Conservation (phyloP, 192 early-diverging fungal species). For the Backusella parvicylindrica region DNA sequence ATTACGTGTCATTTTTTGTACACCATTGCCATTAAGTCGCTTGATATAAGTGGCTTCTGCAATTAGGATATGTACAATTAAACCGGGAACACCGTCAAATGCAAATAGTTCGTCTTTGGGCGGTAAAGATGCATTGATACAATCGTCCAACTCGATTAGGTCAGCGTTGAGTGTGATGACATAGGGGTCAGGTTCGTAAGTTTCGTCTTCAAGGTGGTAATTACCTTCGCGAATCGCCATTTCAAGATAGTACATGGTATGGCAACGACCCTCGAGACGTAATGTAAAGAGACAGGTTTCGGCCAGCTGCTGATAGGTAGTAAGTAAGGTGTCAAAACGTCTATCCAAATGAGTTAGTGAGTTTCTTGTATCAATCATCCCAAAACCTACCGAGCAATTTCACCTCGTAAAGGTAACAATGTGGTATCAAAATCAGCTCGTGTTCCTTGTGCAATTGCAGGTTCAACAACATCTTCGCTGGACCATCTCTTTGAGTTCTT, state of each 20-base stretch:
- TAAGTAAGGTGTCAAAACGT: slow-evolving; percentile 50
- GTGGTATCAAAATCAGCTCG: background rate
- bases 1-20: slow-evolving; percentile 76
- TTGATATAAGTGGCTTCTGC: slow-evolving; percentile 67
- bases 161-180: slow-evolving; percentile 80
- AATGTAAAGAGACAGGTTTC: slow-evolving; percentile 79
- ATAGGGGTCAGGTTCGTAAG: slow-evolving; percentile 85
- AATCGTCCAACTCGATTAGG: slow-evolving; percentile 73
- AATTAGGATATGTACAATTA: slow-evolving; percentile 70
- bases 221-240: slow-evolving; percentile 89
- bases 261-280: slow-evolving; percentile 79
- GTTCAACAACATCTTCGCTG: background rate
- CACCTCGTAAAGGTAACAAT: slow-evolving; percentile 40
- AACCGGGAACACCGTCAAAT: slow-evolving; percentile 75
- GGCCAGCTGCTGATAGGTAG: slow-evolving; percentile 69
- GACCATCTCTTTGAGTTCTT: slow-evolving; percentile 25
- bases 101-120: slow-evolving; percentile 64
- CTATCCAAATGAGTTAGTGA: slow-evolving; percentile 19
- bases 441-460: background rate
- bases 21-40: slow-evolving; percentile 65
- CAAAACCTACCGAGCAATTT: slow-evolving; percentile 38
- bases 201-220: slow-evolving; percentile 74
- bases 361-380: no score
- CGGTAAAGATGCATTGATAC: slow-evolving; percentile 59
- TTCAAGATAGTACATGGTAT: slow-evolving; percentile 85